Evolutionary conservation across 2,329 filamentous ascomycete species (phyloP), one percentile per base, ranked within the genome.

Genomic region (Fusarium pseudocircinatum): DNA sequence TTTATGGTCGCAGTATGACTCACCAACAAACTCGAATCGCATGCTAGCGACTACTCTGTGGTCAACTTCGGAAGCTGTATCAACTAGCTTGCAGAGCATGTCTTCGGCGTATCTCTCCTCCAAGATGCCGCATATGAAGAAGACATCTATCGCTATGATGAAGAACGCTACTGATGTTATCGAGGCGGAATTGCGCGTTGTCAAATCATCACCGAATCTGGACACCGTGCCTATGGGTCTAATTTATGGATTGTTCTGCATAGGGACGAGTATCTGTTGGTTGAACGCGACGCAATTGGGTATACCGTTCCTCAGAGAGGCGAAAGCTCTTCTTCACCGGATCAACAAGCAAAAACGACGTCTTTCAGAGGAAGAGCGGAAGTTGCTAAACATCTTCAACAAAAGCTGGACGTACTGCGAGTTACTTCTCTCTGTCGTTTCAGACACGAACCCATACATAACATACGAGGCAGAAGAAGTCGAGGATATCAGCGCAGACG

Each of bases 1-100:
- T 5, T 78, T 81, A 8, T 84, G 83, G 82, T 84, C 83, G 3
- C 81, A 81, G 6, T 83, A 82, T 46, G 83, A 84, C 71, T 84
- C 83, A 7, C 75, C 79, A 4, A 73, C 78, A 42, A 84, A 84
- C 42, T 78, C 82, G 20, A 84, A 84, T 59, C 81, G 83, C 2
- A 81, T 77, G 49, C 75, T 84, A 7, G 83, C 82, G 10, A 78
- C 78, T 3, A 77, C 79, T 4, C 69, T 82, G 1, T 84, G 82
- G 83, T 78, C 81, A 1, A 79, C 78, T 8, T 83, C 82, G 1
- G 79, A 81, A 24, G 77, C 82, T 6, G 81, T 84, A 1, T 82
- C 80, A 14, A 82, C 79, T 24, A 80, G 80, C n/a, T 78, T 84
- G 16, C 82, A 84, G 40, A 83, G 82, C 72, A 84, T 84, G 83